phyloP scores from a whole-genome alignment of 2,329 filamentous ascomycete genomes.

The Alternaria triticina region DNA sequence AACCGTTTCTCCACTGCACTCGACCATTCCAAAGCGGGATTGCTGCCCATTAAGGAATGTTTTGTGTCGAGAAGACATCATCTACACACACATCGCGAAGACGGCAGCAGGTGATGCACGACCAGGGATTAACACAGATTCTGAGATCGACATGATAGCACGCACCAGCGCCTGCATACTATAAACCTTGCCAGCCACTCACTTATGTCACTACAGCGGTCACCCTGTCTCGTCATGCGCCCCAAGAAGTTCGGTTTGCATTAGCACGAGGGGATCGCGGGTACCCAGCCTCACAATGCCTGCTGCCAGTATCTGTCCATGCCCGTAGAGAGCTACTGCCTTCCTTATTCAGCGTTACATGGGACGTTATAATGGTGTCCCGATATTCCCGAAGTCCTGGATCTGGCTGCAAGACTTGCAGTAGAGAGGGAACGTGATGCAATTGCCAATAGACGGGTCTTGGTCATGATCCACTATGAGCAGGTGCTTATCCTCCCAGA shows the following conservation, averaged over 20 bases:
- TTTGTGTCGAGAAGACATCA: neutral
- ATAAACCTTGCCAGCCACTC: constrained; percentile 5
- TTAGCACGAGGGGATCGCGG: neutral
- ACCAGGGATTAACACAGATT: neutral
- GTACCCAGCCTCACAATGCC: neutral
- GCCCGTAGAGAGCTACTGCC: neutral
- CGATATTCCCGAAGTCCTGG: neutral
- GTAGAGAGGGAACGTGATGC: neutral
- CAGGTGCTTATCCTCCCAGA: neutral
- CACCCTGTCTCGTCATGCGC: constrained; percentile 12
- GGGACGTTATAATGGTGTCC: neutral
- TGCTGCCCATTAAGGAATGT: neutral
- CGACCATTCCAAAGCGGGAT: neutral
- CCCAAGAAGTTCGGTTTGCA: neutral
- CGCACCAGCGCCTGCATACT: constrained; percentile 8
- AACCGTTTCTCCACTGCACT: neutral
- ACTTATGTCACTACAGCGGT: neutral
- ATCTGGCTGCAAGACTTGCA: neutral
- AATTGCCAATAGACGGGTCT: neutral
- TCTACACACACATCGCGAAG: neutral
- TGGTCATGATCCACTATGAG: neutral
- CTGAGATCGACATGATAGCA: constrained; percentile 8
- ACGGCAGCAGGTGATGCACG: neutral
- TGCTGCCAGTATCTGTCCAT: neutral
- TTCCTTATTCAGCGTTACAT: neutral